A percentile compares a stretch with the other conserved stretches of the same genome.
Conservation (phyloP, 2,329 filamentous ascomycete genomes). For the Curvularia sp. region DNA sequence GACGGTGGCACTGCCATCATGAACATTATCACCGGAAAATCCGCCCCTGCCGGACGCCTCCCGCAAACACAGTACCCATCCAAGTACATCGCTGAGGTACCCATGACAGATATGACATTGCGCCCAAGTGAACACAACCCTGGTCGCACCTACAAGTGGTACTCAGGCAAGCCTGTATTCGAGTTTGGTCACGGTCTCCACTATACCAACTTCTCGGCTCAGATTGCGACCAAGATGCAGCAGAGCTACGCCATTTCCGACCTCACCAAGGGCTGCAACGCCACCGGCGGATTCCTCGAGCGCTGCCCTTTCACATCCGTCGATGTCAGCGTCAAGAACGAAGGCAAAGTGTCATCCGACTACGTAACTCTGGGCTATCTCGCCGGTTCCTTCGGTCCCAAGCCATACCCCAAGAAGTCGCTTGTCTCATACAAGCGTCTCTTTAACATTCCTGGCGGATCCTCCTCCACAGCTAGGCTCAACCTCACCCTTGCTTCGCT, state of each 20-base stretch:
- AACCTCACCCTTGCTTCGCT: conserved; percentile 59
- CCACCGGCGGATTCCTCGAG: conserved; percentile 48
- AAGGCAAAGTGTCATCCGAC: conserved; percentile 57
- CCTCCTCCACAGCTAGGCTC: conserved; percentile 47
- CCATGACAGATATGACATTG: conserved; percentile 65
- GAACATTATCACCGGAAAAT: conserved; percentile 62
- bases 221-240: conserved; percentile 25
- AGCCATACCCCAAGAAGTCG: conserved; percentile 61
- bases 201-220: conserved; percentile 62
- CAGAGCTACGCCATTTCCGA: conserved; percentile 27
- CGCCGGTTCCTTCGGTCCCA: conserved; percentile 56
- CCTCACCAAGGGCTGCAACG: conserved; percentile 41
- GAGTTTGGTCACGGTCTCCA: conserved; percentile 65
- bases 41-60: conserved; percentile 61
- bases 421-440: conserved; percentile 60
- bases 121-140: conserved; percentile 57
- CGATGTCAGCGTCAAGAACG: conserved; percentile 57
- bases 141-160: conserved; percentile 68
- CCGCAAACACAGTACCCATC: conserved; percentile 65
- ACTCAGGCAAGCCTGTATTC: conserved; percentile 57
- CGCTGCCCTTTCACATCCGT: conserved; percentile 53
- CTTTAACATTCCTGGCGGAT: conserved; percentile 49
- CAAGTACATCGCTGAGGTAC: conserved; percentile 58
- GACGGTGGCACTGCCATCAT: conserved; percentile 64
- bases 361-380: conserved; percentile 63